These are phyloP conservation scores for Kwoniella sp. DNA, from an alignment of 768 basidiomycete genomes.

Conservation along the genomic window DNA sequence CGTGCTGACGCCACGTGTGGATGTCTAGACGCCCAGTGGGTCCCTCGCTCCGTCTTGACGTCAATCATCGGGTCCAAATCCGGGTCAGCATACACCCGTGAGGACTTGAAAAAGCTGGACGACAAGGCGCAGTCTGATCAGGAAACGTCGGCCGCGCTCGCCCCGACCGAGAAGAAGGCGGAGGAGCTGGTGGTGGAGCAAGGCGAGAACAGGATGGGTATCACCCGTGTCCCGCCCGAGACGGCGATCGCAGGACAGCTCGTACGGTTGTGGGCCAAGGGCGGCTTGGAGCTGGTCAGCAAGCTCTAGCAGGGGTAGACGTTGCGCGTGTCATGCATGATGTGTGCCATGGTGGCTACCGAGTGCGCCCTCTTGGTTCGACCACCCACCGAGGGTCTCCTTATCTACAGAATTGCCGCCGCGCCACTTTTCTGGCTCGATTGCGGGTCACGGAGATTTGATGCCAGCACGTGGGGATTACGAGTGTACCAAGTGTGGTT, in stretches of 20 bases:
- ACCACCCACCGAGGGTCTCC: too few relatives aligned
- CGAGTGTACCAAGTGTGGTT: too few relatives aligned
- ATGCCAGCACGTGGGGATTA: too few relatives aligned
- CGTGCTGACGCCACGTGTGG: neutral
- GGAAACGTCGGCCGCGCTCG: slow-evolving; percentile 47
- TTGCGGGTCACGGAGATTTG: too few relatives aligned
- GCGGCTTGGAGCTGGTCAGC: slow-evolving; percentile 40
- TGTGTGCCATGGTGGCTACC: too few relatives aligned
- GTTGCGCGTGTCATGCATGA: too few relatives aligned
- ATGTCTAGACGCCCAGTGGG: slow-evolving; percentile 89
- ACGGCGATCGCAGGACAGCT: slow-evolving; percentile 81
- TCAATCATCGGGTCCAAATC: slow-evolving; percentile 59
- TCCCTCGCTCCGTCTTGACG: slow-evolving; percentile 67
- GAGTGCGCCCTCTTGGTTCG: too few relatives aligned
- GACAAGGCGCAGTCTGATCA: slow-evolving; percentile 37
- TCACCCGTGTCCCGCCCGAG: slow-evolving; percentile 69
- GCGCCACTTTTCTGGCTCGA: too few relatives aligned
- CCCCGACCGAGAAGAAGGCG: slow-evolving; percentile 44
- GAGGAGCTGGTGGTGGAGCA: slow-evolving; percentile 23
- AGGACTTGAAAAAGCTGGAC: slow-evolving; percentile 57
- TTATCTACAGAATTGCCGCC: too few relatives aligned
- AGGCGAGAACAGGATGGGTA: slow-evolving; percentile 25
- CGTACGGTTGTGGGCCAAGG: slow-evolving; percentile 68
- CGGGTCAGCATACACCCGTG: slow-evolving; percentile 56
- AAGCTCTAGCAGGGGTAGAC: slow-evolving; percentile 12